A percentile compares a stretch with the other conserved stretches of the same genome.
These are phyloP conservation scores for Lippia alba DNA, from an alignment of 305 asterid genomes.

Conservation along the genomic window DNA sequence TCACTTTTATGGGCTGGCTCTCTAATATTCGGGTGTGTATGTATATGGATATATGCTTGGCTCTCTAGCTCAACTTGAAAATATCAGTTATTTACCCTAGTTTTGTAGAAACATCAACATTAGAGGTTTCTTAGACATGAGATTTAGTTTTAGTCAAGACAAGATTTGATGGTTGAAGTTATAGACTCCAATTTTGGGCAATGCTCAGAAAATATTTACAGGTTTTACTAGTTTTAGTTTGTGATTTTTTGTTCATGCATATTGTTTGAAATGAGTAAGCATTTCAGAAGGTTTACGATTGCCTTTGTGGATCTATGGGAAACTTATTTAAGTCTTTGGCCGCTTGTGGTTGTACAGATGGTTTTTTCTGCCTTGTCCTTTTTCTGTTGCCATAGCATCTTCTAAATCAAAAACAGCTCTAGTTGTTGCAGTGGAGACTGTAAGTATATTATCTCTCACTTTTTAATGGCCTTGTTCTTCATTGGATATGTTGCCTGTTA, in stretches of 20 bases:
- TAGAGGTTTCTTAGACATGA: conserved; percentile 10
- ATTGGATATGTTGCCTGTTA: conserved; percentile 23
- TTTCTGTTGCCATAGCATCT: conserved; percentile 84
- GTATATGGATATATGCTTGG: conserved; percentile 13
- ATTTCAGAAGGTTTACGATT: conserved; percentile 17
- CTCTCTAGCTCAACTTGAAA: conserved; percentile 21
- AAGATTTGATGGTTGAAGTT: not conserved
- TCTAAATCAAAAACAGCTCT: conserved; percentile 81
- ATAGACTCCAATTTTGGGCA: conserved; percentile 8
- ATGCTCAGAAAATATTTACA: conserved; percentile 1
- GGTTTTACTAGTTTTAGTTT: not conserved
- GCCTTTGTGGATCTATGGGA: conserved; percentile 18
- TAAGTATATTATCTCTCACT: conserved; percentile 51
- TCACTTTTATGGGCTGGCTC: conserved; percentile 54
- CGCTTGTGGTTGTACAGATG: conserved; percentile 73
- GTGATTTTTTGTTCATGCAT: not conserved
- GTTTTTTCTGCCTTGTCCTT: conserved; percentile 97
- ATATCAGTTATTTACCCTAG: conserved; percentile 1
- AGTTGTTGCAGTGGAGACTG: conserved; percentile 83
- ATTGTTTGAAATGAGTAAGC: conserved; percentile 26
- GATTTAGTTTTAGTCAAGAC: conserved; percentile 25
- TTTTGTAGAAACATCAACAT: conserved; percentile 20
- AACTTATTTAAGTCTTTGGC: conserved; percentile 26
- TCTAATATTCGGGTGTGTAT: conserved; percentile 88
- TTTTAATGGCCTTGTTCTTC: conserved; percentile 9